A percentile compares a stretch with the other conserved stretches of the same genome.
phyloP scores from a whole-genome alignment of 163 green algal genomes.

The Coccomyxa subellipsoidea region DNA sequence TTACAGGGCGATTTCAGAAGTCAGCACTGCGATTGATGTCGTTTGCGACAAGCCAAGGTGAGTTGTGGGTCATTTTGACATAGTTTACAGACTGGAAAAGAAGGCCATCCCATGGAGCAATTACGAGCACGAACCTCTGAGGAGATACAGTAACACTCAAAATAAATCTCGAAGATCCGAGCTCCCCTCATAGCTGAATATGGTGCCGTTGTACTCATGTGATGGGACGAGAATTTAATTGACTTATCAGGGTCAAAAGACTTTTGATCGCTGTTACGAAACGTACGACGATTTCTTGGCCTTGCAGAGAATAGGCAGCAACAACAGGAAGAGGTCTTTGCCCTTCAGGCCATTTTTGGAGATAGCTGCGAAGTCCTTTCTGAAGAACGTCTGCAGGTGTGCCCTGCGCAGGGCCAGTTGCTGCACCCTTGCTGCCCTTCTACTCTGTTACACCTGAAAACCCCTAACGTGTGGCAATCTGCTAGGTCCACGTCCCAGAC shows the following conservation, averaged over 20 bases:
- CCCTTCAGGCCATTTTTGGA: conserved; percentile 54
- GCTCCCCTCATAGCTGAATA: no score
- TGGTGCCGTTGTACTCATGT: no score
- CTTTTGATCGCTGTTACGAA: no score
- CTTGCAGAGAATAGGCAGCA: conserved; percentile 24
- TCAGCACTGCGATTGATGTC: not conserved
- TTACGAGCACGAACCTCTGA: not conserved
- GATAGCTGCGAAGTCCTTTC: conserved; percentile 18
- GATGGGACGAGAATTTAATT: no score
- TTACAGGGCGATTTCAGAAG: no score
- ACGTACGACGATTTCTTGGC: no score
- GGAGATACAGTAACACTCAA: not conserved
- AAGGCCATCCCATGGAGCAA: not conserved
- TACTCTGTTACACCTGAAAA: not conserved
- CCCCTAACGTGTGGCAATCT: not conserved
- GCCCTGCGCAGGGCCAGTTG: not conserved
- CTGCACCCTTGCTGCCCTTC: not conserved
- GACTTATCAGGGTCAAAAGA: no score
- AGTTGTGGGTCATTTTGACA: not conserved
- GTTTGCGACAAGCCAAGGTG: not conserved
- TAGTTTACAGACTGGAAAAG: not conserved
- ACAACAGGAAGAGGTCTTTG: conserved; percentile 44
- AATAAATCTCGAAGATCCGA: not conserved
- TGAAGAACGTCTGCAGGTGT: not conserved
- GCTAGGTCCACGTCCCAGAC: not conserved